These are phyloP conservation scores for Penicillium turbatum DNA, from an alignment of 495 filamentous ascomycete genomes.

Conservation along the genomic window DNA sequence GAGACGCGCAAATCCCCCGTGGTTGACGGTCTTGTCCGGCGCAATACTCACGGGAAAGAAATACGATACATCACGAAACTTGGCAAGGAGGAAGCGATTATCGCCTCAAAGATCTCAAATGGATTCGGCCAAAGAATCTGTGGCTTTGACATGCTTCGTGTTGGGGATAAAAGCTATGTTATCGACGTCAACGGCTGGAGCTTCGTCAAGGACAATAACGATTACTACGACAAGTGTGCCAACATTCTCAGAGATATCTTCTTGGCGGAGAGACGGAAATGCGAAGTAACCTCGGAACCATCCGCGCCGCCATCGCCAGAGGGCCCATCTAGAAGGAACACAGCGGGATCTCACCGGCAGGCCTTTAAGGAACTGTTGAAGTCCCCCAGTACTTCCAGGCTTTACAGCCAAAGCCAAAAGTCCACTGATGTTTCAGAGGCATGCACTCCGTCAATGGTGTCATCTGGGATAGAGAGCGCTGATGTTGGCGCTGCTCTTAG, in stretches of 20 bases:
- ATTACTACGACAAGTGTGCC: slow-evolving; percentile 92
- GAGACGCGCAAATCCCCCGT: slow-evolving; percentile 96
- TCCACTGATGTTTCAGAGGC: slow-evolving; percentile 34
- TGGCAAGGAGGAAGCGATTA: slow-evolving; percentile 72
- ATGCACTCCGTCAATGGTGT: slow-evolving; percentile 43
- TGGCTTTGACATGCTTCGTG: slow-evolving; percentile 91
- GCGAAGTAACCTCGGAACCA: slow-evolving; percentile 38
- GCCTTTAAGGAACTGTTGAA: slow-evolving; percentile 55
- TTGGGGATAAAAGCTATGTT: slow-evolving; percentile 85
- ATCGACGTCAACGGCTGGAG: slow-evolving; percentile 99
- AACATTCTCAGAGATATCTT: slow-evolving; percentile 84
- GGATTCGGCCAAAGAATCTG: slow-evolving; percentile 94
- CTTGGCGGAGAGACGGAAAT: slow-evolving; percentile 63
- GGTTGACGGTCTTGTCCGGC: slow-evolving; percentile 90
- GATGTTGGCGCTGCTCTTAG: slow-evolving; percentile 22
- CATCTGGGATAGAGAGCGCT: slow-evolving; percentile 43
- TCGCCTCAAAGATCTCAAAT: slow-evolving; percentile 83
- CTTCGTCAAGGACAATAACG: slow-evolving; percentile 99
- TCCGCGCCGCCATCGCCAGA: slow-evolving; percentile 33
- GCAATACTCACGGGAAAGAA: slow-evolving; percentile 96
- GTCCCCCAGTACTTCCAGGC: slow-evolving; percentile 60
- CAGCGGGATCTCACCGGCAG: slow-evolving; percentile 38
- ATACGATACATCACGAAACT: slow-evolving; percentile 89
- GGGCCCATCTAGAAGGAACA: slow-evolving; percentile 31
- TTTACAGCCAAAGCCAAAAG: slow-evolving; percentile 46